Base-by-base conservation (phyloP, 176 grass and related monocot species). In the Ensete glaucum region DNA sequence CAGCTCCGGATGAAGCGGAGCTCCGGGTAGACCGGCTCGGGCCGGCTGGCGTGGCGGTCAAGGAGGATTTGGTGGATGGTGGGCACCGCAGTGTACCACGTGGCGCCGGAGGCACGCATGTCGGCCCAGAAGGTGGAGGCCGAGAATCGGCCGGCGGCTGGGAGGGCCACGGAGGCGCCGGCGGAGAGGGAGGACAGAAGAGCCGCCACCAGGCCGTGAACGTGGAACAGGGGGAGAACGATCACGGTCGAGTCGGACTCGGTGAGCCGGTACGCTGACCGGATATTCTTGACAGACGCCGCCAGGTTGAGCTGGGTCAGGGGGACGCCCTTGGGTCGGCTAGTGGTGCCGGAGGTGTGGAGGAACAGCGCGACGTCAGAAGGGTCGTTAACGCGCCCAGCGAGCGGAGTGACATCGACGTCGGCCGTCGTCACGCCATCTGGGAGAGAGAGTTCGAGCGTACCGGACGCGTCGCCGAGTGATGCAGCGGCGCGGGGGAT, bases 1-100 rank as follows among this genome's bases (percentile, higher is more conserved):
- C 94, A 98, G 85, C 96, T 99, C 10, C 91, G 96, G 52, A 99
- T 73, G 96, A 99, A 99, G 2, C 96, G 91, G 0, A 99, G 88
- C 51, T 77, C 0, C 5, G 88, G 95, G 65, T 88, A 76, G 1
- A 6, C 16, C 6, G 77, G 3, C 17, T 91, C 88, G 1, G 90
- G 88, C 24, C 53, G 65, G 19, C 86, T 26, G 17, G 77, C 16
- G 69, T 91, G 88, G 0, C 95, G 88, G 80, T 99, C 91, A 0
- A 99, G 74, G 62, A 99, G 80, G 88, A 99, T 99, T 80, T 99
- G 96, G 80, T 99, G 96, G 79, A 99, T 83, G 1, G 96, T 99
- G 0, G 96, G 96, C 72, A 99, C 96, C 0, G 96, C 74, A 1
- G 96, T 99, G 84, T 99, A 81, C 96, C 96, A 99, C 10, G 96